Base-by-base conservation (phyloP, 495 filamentous ascomycete species). In the Penicillium robsamsonii region DNA sequence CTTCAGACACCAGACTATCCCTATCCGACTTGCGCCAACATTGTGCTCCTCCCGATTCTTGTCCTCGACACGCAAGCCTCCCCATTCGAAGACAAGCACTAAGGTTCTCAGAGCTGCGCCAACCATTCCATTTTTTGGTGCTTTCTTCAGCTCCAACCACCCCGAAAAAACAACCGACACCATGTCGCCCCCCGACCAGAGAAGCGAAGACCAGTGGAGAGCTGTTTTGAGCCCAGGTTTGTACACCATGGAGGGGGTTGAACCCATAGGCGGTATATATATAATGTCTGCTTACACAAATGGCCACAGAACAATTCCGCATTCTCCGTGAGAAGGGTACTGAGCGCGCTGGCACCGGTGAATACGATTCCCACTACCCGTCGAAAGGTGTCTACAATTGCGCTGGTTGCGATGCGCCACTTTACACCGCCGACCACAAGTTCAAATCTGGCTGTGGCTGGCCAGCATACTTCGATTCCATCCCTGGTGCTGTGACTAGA, bases 361-460 rank as follows among this genome's bases (percentile, higher is more conserved):
- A 88, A 70, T 97, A 90, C 73, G 86, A 97, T 74, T 87, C 91
- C 66, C 92, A 96, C 75, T 79, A 83, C 69, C 83, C 89, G n/a
- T 61, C 73, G 1, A 57, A 75, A 22, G 94, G 94, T 37, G 80
- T 89, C 46, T 96, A 96, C 76, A 84, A 75, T 54, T 98, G 94
- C 74, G 89, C 87, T 4, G 94, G 81, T 46, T 98, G 94, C 78
- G 66, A 84, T 60, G 83, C 93, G 5, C 92, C 93, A 5, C 85
- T 98, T 12, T 98, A 98, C 79, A 88, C 80, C 63, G 91, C 93
- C 10, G 79, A 76, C 54, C 91, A 94, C 72, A 98, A 98, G 67
- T 98, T 98, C 79, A 89, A 90, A 68, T 93, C 89, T 31, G 91
- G 91, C 29, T 98, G 94, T 73, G 94, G 94, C 47, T 98, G 94